These are phyloP conservation scores for Pythium vanterpoolii DNA, from an alignment of 352 stramenopile genomes.

Conservation along the genomic window DNA sequence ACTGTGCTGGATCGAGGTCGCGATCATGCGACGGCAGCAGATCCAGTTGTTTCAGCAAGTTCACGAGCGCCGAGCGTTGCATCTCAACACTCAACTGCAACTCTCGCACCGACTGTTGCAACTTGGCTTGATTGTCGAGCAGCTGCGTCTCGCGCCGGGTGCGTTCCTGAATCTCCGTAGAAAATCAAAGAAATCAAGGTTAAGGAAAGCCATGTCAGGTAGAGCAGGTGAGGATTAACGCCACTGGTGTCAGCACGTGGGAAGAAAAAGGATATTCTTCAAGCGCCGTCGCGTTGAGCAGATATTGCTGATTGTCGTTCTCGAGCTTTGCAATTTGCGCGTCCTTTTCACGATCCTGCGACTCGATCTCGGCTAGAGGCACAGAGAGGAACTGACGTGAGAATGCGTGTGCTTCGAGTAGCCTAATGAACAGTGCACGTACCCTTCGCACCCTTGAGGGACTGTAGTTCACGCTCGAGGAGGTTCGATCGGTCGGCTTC, in stretches of 20 bases:
- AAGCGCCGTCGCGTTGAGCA: conserved; percentile 76
- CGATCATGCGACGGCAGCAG: conserved; percentile 9
- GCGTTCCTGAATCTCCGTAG: conserved; percentile 78
- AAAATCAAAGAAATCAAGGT: conserved; percentile 33
- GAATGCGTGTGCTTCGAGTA: too few relatives aligned
- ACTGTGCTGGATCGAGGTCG: conserved; percentile 33
- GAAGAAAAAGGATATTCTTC: conserved; percentile 86
- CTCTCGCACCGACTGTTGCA: conserved; percentile 61
- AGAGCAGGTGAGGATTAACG: neutral
- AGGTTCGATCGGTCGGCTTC: conserved; percentile 61
- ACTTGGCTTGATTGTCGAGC: conserved; percentile 58
- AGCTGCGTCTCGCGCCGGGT: conserved; percentile 58
- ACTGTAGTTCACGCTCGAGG: conserved; percentile 55
- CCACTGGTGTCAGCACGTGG: neutral
- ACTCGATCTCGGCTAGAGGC: conserved; percentile 4
- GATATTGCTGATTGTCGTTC: conserved; percentile 82
- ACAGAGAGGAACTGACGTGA: neutral
- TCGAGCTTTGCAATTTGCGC: conserved; percentile 64
- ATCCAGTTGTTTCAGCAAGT: conserved; percentile 51
- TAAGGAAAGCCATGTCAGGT: conserved; percentile 37
- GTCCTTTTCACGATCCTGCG: conserved; percentile 16
- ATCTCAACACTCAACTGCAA: conserved; percentile 48
- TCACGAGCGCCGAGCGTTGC: conserved; percentile 52
- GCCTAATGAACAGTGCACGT: neutral
- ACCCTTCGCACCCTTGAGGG: conserved; percentile 48